Conservation (phyloP, 306 rosid species). For the Cicer bijugum region DNA sequence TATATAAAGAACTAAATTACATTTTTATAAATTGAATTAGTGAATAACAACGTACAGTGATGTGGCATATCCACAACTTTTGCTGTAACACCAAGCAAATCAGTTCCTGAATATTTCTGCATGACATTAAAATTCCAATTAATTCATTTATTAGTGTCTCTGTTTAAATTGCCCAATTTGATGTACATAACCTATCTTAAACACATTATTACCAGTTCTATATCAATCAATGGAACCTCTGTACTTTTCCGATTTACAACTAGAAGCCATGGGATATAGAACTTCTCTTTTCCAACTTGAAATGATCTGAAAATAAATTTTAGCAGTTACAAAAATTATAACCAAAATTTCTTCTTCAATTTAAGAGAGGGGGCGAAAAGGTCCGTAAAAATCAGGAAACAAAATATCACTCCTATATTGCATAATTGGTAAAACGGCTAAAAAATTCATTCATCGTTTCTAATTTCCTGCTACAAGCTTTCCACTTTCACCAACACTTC, state of each 20-base stretch:
- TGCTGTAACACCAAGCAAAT: slow-evolving; percentile 92
- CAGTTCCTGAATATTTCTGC: slow-evolving; percentile 89
- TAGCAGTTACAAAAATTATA: slow-evolving; percentile 1
- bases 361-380: background rate
- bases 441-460: slow-evolving; percentile 10
- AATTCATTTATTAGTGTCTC: slow-evolving; percentile 3
- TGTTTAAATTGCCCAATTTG: slow-evolving; percentile 30
- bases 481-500: background rate
- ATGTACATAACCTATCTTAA: slow-evolving; percentile 15
- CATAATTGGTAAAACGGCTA: background rate
- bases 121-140: slow-evolving; percentile 42
- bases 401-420: slow-evolving; percentile 26
- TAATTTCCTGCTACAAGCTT: background rate
- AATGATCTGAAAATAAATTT: slow-evolving; percentile 68
- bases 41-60: slow-evolving; percentile 62
- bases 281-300: slow-evolving; percentile 95
- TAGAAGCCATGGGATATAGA: slow-evolving; percentile 89
- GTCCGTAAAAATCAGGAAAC: background rate
- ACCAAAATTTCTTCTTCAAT: slow-evolving; percentile 31
- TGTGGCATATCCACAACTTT: slow-evolving; percentile 99
- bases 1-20: background rate
- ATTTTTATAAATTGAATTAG: background rate
- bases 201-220: slow-evolving; percentile 67
- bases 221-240: slow-evolving; percentile 86
- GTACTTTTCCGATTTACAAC: slow-evolving; percentile 89